Evolutionary conservation across 78 protist species (phyloP).

Genomic region (Dictyostelium purpureum): DNA sequence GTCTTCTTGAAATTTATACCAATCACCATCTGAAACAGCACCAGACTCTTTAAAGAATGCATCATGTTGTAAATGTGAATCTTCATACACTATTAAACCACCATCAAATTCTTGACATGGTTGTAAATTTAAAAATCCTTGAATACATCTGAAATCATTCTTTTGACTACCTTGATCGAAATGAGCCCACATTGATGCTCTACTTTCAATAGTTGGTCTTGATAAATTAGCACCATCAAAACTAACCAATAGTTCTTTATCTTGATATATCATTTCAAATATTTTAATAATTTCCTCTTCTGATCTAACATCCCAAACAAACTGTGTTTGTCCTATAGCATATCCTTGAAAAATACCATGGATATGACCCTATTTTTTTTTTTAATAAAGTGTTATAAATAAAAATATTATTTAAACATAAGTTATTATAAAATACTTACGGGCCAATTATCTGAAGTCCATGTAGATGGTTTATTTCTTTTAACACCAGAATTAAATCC

Average conservation of each 20-base stretch:
- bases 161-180: slow-evolving; percentile 44
- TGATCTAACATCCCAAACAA: slow-evolving; percentile 51
- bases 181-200: slow-evolving; percentile 33
- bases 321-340: slow-evolving; percentile 36
- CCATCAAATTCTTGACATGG: slow-evolving; percentile 33
- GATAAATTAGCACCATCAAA: slow-evolving; percentile 72
- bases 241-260: slow-evolving; percentile 9
- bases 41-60: neutral
- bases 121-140: slow-evolving; percentile 43
- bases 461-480: neutral
- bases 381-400: no score
- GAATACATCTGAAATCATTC: neutral
- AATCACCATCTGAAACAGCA: slow-evolving; percentile 1
- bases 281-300: slow-evolving; percentile 34
- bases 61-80: slow-evolving; percentile 42
- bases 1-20: slow-evolving; percentile 44
- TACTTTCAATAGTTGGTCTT: neutral
- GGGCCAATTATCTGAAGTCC: slow-evolving; percentile 32
- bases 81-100: slow-evolving; percentile 47
- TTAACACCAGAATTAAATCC: neutral
- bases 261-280: slow-evolving; percentile 19
- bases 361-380: no score
- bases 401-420: no score
- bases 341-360: slow-evolving; percentile 54
- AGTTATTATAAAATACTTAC: neutral